Base-by-base conservation (phyloP, 1,139 yeast species). In the Pichia sp. region DNA sequence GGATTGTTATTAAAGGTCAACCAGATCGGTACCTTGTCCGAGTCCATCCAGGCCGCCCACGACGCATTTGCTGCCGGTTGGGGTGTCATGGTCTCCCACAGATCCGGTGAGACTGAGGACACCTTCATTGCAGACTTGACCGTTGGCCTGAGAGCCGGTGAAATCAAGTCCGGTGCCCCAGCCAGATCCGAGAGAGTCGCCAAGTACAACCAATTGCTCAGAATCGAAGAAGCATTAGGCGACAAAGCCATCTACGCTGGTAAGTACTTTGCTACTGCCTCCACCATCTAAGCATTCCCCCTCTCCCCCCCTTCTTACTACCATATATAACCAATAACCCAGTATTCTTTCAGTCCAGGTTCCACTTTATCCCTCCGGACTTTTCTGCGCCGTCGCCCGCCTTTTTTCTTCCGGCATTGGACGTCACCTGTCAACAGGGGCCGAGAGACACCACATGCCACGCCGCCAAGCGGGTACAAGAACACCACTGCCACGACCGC, bases 51-150 rank as follows among this genome's bases (percentile, higher is more conserved):
- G 74, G 96, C 96, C 69, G 96, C 96, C 67, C 76, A 85, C 72
- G 91, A 85, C 76, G 86, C 96, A 55, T 88, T 83, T 75, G 83
- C 82, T 62, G 96, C 95, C 59, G 88, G 87, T 70, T 89, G 96
- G 96, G 96, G 96, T 80, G 96, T 89, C 68, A 88, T 88, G 96
- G 96, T 89, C 69, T 87, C 96, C 67, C 96, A 88, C 85, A 87
- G 96, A 82, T 89, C 96, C 65, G 98, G 98, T 79, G 98, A 91
- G 83, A 90, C 97, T 63, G 98, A 91, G 80, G 98, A 91, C 78
- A 85, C 95, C 66, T 85, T 87, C 80, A 90, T 91, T 76, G 97
- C 98, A 70, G 97, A 91, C 76, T 82, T 91, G 72, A 79, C 90
- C 66, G 96, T 91, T 67, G 98, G 97, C 79, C 81, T 91, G 74